Base-by-base conservation (phyloP, 2,329 filamentous ascomycete species). In the Fusarium sp. region DNA sequence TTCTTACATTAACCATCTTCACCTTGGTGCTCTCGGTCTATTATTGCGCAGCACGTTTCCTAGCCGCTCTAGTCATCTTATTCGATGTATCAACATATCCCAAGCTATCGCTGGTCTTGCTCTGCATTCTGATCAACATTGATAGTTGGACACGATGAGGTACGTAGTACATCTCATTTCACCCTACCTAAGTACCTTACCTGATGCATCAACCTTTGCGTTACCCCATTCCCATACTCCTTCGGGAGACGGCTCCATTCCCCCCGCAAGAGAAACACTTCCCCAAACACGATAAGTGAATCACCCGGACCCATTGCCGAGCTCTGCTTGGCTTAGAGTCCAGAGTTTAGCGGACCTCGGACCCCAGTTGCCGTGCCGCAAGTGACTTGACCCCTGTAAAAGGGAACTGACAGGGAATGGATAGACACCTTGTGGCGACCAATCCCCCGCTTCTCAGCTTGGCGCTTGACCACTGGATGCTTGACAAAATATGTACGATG, bases 361-460 rank as follows among this genome's bases (percentile, higher is more conserved):
- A 23, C 61, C 60, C 61, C 56, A 44, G 47, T 52, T 51, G 44
- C 56, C 50, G 55, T 61, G 57, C 57, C 50, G 45, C 60, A 63
- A 64, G 60, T 60, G 49, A 50, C 48, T 49, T 49, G 31, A 51
- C 19, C 49, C 58, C 50, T 61, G 61, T 36, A 38, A 19, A 23
- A 44, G 17, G 46, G 33, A 43, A 36, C 56, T 17, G 50, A 50
- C 27, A 42, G 23, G 44, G 55, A 64, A 63, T 64, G 61, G 46
- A 48, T 60, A 27, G 33, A 25, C 54, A 39, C 17, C 21, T 21
- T 32, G 39, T 60, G 43, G 49, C 39, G 35, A 33, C 33, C 29
- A 55, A 27, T 64, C 47, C 61, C 60, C 61, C 61, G 61, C 61
- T 57, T 63, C 53, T 43, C 42, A 35, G 60, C 60, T 64, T 64